Base-by-base conservation (phyloP, 192 early-diverging fungal species). In the Backusella westeae region DNA sequence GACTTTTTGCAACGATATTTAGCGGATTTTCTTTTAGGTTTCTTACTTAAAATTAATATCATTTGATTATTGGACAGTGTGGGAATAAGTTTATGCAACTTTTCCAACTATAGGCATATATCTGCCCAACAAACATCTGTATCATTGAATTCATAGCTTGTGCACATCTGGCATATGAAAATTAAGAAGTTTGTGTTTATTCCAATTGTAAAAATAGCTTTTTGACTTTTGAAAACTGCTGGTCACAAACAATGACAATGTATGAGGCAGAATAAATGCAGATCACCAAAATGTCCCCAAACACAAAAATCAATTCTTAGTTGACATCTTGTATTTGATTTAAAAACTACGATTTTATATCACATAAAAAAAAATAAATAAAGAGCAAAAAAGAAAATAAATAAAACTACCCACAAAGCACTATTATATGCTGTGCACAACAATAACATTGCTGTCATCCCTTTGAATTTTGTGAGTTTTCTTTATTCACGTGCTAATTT, bases 1-100 rank as follows among this genome's bases (percentile, higher is more conserved):
- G 56, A 26, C 21, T 59, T 59, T 59, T 59, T 26, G 56, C 10
- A 59, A 26, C 23, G 10, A 23, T 2, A 59, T 26, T 59, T 59
- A 59, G 56, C 56, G 26, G 21, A 23, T 63, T 12, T 29, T 63
- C 56, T 29, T 29, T 63, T 63, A 63, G 10, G 12, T 63, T 63
- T 63, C 23, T 63, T 63, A 26, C 56, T 63, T 63, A 29, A 63
- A 63, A 63, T 63, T 63, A 63, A 63, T 12, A 63, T 9, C 56
- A 63, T 29, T 63, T 63, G 56, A 63, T 29, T 63, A 26, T 63
- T 63, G 56, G 56, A 21, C 53, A 56, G 53, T 56, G 53, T 56
- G 53, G n/a, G 53, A 21, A 56, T 56, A 56, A 9, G n/a, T 56
- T 56, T 56, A 56, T 56, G n/a, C 53, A 56, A 3, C 53, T 23